A percentile compares a stretch with the other conserved stretches of the same genome.
Conservation (phyloP, 2,329 filamentous ascomycete genomes). For the Alternaria ethzedia region DNA sequence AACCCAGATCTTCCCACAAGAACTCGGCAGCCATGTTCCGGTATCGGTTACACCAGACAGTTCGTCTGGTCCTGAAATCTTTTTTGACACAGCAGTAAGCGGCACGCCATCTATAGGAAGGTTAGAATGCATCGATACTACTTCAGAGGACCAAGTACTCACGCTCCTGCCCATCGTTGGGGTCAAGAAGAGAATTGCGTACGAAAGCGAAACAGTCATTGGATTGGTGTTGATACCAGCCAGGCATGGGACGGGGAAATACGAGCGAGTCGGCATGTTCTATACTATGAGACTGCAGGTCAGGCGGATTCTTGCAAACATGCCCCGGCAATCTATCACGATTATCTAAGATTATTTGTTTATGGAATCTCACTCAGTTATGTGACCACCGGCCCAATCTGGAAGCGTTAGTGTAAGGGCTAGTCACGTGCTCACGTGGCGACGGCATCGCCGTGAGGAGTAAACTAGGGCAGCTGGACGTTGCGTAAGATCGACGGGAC, state of each 20-base stretch:
- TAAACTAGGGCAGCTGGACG: not conserved
- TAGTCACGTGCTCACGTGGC: conserved; percentile 7
- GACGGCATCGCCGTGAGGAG: conserved; percentile 7
- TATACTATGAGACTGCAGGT: not conserved
- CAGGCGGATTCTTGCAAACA: conserved; percentile 3
- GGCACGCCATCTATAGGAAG: not conserved
- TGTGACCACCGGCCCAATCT: not conserved
- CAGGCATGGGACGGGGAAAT: not conserved
- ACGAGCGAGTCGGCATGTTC: not conserved
- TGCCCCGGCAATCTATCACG: not conserved
- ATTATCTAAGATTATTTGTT: not conserved
- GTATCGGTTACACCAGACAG: not conserved
- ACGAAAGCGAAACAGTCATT: not conserved
- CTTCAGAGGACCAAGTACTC: not conserved
- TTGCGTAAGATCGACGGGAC: not conserved
- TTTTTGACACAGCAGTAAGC: not conserved
- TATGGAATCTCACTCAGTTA: too few relatives aligned
- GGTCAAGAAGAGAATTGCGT: not conserved
- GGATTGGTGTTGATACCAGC: not conserved
- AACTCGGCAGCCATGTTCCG: not conserved
- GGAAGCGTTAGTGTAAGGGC: not conserved
- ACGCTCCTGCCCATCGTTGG: not conserved
- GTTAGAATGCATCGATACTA: not conserved
- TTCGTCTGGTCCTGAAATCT: not conserved
- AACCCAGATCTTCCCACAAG: not conserved